These are phyloP conservation scores for Gossypium turneri DNA, from an alignment of 345 rosid species.

Conservation along the genomic window DNA sequence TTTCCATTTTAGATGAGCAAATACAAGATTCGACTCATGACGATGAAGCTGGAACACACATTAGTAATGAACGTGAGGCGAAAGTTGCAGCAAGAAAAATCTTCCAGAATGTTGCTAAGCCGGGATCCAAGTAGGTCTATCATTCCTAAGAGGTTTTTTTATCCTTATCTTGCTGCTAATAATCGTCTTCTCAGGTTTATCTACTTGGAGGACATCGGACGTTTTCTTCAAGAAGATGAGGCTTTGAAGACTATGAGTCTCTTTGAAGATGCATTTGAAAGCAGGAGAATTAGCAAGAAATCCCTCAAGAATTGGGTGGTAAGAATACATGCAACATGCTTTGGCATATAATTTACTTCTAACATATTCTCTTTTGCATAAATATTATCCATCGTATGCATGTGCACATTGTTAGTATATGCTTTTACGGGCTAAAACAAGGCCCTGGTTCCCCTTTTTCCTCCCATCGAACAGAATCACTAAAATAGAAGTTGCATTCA, in stretches of 20 bases:
- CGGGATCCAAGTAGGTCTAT: conserved; percentile 51
- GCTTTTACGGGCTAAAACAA: too few relatives aligned
- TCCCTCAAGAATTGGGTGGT: conserved; percentile 90
- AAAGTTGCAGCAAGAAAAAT: conserved; percentile 81
- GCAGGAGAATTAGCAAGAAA: conserved; percentile 54
- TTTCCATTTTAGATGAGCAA: conserved; percentile 81
- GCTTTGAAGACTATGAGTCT: conserved; percentile 55
- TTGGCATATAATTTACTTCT: neutral
- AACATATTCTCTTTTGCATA: neutral
- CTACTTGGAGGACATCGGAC: conserved; percentile 58
- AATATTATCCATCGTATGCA: neutral
- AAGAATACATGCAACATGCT: conserved; percentile 22
- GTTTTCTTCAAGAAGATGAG: conserved; percentile 67
- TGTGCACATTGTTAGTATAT: neutral
- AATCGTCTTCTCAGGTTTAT: conserved; percentile 47
- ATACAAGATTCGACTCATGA: conserved; percentile 42
- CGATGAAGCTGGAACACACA: conserved; percentile 61
- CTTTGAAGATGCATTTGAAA: conserved; percentile 53
- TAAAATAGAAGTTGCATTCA: too few relatives aligned
- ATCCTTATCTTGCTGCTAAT: neutral
- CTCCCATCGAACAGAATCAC: too few relatives aligned
- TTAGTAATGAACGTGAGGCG: conserved; percentile 70
- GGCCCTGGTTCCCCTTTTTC: too few relatives aligned
- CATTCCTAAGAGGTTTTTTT: neutral
- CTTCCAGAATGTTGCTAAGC: conserved; percentile 65